Evolutionary conservation across 2,329 filamentous ascomycete species (phyloP).

Genomic region (Monosporascus sp.): DNA sequence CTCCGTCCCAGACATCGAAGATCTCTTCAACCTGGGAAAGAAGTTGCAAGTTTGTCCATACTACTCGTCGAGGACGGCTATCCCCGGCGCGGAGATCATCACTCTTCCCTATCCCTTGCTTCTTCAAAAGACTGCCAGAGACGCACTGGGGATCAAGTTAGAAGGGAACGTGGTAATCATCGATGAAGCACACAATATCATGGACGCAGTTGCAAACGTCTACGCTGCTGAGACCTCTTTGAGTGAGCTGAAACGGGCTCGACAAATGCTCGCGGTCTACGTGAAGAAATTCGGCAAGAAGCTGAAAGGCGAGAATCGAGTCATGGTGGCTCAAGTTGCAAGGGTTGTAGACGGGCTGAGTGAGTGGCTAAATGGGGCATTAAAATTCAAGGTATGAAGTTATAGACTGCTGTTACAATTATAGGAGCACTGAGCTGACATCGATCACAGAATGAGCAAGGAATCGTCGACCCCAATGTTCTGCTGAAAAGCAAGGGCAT

Average conservation of each 20-base stretch:
- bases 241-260: constrained; percentile 65
- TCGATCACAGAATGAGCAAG: constrained; percentile 46
- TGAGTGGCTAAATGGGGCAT: constrained; percentile 58
- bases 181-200: constrained; percentile 95
- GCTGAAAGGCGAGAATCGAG: constrained; percentile 83
- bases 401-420: background rate
- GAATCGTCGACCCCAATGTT: constrained; percentile 63
- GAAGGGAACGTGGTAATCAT: constrained; percentile 91
- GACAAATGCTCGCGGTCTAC: constrained; percentile 74
- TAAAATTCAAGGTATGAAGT: constrained; percentile 40
- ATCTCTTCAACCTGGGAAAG: constrained; percentile 73
- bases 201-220: constrained; percentile 87
- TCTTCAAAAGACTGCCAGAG: constrained; percentile 78
- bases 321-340: constrained; percentile 84
- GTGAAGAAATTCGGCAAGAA: constrained; percentile 83
- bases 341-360: constrained; percentile 76
- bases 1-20: constrained; percentile 88
- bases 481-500: constrained; percentile 80
- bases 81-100: constrained; percentile 82
- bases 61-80: constrained; percentile 83
- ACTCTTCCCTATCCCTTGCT: constrained; percentile 90
- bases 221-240: constrained; percentile 75
- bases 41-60: constrained; percentile 84
- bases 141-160: constrained; percentile 80
- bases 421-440: constrained; percentile 19